Conservation (phyloP, 202 grass and related monocot species). For the Elaeis oleifera region DNA sequence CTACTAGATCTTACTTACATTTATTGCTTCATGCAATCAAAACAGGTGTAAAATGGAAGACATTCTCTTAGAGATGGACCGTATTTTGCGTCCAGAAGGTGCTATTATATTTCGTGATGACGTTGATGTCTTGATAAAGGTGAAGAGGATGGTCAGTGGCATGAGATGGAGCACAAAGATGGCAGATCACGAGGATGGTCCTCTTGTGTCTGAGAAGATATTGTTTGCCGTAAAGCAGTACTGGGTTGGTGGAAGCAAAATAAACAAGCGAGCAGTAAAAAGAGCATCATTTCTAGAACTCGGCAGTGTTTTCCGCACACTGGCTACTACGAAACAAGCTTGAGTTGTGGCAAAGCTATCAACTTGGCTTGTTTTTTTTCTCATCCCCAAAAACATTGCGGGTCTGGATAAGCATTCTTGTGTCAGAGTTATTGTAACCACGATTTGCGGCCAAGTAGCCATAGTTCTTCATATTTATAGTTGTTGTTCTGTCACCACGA, state of each 20-base stretch:
- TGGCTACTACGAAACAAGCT: too few species aligned
- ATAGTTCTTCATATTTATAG: too few species aligned
- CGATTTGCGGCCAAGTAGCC: too few species aligned
- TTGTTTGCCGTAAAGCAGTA: constrained; percentile 72
- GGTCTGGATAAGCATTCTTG: too few species aligned
- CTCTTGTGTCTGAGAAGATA: constrained; percentile 73
- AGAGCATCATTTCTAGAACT: too few species aligned
- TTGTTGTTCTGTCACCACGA: too few species aligned
- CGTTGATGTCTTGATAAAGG: constrained; percentile 50
- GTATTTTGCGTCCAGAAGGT: constrained; percentile 78
- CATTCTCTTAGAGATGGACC: constrained; percentile 87
- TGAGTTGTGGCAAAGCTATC: too few species aligned
- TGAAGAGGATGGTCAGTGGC: constrained; percentile 54
- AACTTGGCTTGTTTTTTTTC: too few species aligned
- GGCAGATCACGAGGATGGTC: constrained; percentile 57
- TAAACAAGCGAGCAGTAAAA: neutral
- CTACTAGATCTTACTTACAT: too few species aligned
- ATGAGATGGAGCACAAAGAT: constrained; percentile 66
- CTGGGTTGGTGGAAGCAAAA: constrained; percentile 39
- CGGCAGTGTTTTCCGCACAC: too few species aligned
- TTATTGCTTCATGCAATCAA: neutral
- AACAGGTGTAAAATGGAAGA: constrained; percentile 76
- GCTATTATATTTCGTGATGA: constrained; percentile 69
- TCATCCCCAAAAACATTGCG: too few species aligned
- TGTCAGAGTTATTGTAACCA: too few species aligned